Conservation (phyloP, 306 rosid species). For the Fragaria nilgerrensis region DNA sequence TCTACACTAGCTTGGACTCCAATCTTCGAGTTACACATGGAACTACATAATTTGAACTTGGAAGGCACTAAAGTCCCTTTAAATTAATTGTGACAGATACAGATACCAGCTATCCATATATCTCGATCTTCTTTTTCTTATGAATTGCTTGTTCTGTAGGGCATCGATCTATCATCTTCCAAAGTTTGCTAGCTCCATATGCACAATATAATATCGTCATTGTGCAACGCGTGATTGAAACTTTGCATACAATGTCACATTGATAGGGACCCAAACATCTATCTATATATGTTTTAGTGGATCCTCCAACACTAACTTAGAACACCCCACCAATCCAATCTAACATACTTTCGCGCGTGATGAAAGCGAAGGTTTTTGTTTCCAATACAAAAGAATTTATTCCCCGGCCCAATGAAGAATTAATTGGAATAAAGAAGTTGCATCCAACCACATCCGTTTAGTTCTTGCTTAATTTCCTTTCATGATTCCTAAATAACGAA, state of each 20-base stretch:
- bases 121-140: background rate
- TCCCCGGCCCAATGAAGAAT: background rate
- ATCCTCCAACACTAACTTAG: background rate
- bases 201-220: too few species aligned
- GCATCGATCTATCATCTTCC: background rate
- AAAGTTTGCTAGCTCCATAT: background rate
- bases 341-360: background rate
- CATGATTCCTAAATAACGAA: background rate
- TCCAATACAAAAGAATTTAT: background rate
- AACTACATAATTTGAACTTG: too few species aligned
- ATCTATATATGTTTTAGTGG: background rate
- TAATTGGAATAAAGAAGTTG: background rate
- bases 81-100: background rate
- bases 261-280: background rate
- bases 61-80: background rate
- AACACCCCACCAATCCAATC: background rate
- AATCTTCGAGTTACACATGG: too few species aligned
- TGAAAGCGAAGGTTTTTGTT: background rate
- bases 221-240: background rate
- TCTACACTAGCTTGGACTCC: too few species aligned
- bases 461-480: background rate
- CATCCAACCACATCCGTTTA: background rate
- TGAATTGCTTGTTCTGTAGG: background rate
- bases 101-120: background rate
- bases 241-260: background rate